Percentiles rank a stretch among this genome's conserved stretches.
Evolutionary conservation across 2,329 filamentous ascomycete genomes (phyloP).

Genomic region (Hypoxylon sp.): DNA sequence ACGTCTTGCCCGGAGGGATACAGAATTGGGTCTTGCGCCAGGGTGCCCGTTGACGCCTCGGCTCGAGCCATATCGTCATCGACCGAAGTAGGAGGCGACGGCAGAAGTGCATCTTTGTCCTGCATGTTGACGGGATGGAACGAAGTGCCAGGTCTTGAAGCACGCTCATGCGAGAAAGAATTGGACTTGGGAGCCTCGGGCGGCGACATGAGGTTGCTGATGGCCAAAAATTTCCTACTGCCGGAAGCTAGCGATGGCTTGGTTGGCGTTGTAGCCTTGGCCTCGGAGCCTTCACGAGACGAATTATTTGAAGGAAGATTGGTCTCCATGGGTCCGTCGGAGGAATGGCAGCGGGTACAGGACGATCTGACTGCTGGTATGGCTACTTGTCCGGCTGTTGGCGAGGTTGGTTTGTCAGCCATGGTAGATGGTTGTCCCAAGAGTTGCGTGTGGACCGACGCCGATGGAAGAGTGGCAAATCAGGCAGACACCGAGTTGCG

Average conservation of each 20-base stretch:
- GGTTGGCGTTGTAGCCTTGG: slow-evolving; percentile 29
- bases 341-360: slow-evolving; percentile 34
- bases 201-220: slow-evolving; percentile 68
- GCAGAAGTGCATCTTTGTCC: slow-evolving; percentile 50
- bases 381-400: slow-evolving; percentile 32
- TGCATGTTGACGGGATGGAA: slow-evolving; percentile 43
- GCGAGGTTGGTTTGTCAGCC: slow-evolving; percentile 44
- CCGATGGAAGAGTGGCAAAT: slow-evolving; percentile 40
- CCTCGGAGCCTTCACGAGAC: slow-evolving; percentile 15
- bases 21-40: slow-evolving; percentile 64
- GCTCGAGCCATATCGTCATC: slow-evolving; percentile 44
- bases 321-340: slow-evolving; percentile 24
- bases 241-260: slow-evolving; percentile 26
- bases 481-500: slow-evolving; percentile 40
- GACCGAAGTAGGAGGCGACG: slow-evolving; percentile 58
- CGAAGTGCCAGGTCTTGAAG: slow-evolving; percentile 37
- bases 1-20: slow-evolving; percentile 62
- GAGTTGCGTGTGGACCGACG: slow-evolving; percentile 29
- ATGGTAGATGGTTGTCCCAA: slow-evolving; percentile 29
- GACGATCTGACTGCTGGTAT: no score
- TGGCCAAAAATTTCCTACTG: slow-evolving; percentile 55
- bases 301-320: slow-evolving; percentile 18
- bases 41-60: slow-evolving; percentile 42
- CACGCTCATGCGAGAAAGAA: slow-evolving; percentile 54
- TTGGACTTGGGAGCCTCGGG: slow-evolving; percentile 63